Conservation (phyloP, 257 asterid genomes). For the Capsicum rhomboideum region DNA sequence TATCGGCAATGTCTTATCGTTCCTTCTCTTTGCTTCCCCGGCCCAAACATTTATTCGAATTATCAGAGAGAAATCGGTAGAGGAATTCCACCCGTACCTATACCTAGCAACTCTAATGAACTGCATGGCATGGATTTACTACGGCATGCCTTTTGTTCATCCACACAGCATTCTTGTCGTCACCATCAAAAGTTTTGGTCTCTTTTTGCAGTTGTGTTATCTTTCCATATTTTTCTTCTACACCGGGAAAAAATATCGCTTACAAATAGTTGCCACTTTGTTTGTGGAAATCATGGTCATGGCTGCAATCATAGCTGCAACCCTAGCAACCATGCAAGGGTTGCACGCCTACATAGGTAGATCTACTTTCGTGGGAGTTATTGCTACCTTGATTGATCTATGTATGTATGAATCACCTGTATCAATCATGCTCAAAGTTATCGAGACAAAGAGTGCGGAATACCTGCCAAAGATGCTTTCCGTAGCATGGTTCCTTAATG, state of each 20-base stretch:
- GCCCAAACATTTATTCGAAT: constrained; percentile 39
- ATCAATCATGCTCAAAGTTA: constrained; percentile 31
- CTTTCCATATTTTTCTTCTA: constrained; percentile 32
- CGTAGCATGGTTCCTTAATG: constrained; percentile 42
- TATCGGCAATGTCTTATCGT: constrained; percentile 21
- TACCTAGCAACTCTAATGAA: constrained; percentile 43
- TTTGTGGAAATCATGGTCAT: constrained; percentile 10
- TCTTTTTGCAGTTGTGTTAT: constrained; percentile 23
- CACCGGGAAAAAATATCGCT: constrained; percentile 21
- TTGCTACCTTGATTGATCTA: constrained; percentile 42
- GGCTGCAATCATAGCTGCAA: constrained; percentile 11
- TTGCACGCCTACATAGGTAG: constrained; percentile 22
- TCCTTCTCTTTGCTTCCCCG: constrained; percentile 26
- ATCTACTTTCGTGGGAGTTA: constrained; percentile 38
- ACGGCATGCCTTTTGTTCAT: constrained; percentile 49
- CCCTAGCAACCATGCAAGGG: constrained; percentile 23
- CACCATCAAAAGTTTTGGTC: constrained; percentile 39
- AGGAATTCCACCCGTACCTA: constrained; percentile 64
- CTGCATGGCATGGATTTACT: constrained; percentile 57
- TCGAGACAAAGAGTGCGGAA: constrained; percentile 32
- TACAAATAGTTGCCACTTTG: constrained; percentile 4
- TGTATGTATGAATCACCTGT: constrained; percentile 55
- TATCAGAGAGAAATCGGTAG: constrained; percentile 31
- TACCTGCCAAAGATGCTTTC: constrained; percentile 55
- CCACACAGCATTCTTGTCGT: constrained; percentile 42